Percentiles rank a stretch among this genome's conserved stretches.
Evolutionary conservation across 345 rosid genomes (phyloP).

Genomic region (Eucalyptus lansdowneana): DNA sequence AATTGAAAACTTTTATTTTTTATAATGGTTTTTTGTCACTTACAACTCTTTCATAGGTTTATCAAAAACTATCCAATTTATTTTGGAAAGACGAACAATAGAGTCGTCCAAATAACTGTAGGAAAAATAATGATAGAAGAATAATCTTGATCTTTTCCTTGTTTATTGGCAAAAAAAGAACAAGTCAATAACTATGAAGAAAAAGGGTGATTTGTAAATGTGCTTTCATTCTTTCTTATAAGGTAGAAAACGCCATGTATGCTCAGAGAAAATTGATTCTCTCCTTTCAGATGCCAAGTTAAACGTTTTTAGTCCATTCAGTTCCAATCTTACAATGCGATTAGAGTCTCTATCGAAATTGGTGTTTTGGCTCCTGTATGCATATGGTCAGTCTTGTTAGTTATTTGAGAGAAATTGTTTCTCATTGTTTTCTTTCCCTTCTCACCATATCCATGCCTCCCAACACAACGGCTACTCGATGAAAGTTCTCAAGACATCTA

Average conservation of each 20-base stretch:
- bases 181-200: background rate
- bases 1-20: no score
- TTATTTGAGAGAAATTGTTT: background rate
- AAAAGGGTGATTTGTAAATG: no score
- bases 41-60: no score
- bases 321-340: background rate
- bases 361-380: background rate
- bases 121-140: background rate
- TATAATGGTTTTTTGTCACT: no score
- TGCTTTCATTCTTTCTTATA: background rate
- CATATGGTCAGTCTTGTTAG: background rate
- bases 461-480: background rate
- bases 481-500: background rate
- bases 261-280: no score
- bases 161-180: background rate
- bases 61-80: no score
- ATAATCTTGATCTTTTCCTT: background rate
- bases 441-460: background rate
- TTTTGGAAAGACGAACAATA: background rate
- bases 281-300: background rate
- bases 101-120: background rate
- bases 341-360: background rate
- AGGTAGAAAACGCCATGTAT: no score
- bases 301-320: background rate
- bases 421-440: background rate